Evolutionary conservation across 1,139 yeast species (phyloP), one percentile per base, ranked within the genome.

Genomic region (Blastobotrys raffinosifermentans): DNA sequence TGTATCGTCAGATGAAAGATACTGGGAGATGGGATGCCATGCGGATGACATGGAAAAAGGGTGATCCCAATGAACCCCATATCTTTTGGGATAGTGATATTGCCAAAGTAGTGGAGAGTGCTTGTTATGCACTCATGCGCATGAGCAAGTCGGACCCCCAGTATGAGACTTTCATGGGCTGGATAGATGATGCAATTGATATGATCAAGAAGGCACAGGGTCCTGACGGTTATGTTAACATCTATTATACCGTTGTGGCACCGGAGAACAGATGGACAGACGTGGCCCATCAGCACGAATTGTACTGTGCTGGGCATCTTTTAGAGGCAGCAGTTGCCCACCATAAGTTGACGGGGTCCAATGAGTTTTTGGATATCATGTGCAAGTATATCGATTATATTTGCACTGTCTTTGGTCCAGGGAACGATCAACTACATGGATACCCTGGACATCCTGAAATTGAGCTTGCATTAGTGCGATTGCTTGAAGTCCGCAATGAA

Each of bases 401-500:
- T 17, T 23, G 37, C 9, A 26, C 29, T 10, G 34, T 36, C 8
- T 50, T 52, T 34, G 58, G 57, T 2, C 49, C 49, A 3, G 47
- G 38, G 10, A 46, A 45, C 13, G 43, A 35, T 11, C 54, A 50
- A 26, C 26, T 35, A 6, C 38, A 35, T 19, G 58, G 58, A 6
- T 54, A 54, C 37, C 56, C 57, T 5, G 59, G 59, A n/a, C 59
- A 54, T 29, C 52, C 53, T 26, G 59, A 54, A 35, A 46, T 54
- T 18, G 59, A 54, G 38, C 39, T 54, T 13, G 55, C 59, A 7
- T 32, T 54, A 8, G 52, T 49, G 3, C 51, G 51, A 32, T 41
- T 53, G 29, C 26, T 47, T 2, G 41, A 43, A 10, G 37, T 53
- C n/a, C 46, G 42, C n/a, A 43, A 47, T 2, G 45, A 51, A 5